These are phyloP conservation scores for Pigoraptor vietnamica DNA, from an alignment of 78 protist genomes.

Conservation along the genomic window DNA sequence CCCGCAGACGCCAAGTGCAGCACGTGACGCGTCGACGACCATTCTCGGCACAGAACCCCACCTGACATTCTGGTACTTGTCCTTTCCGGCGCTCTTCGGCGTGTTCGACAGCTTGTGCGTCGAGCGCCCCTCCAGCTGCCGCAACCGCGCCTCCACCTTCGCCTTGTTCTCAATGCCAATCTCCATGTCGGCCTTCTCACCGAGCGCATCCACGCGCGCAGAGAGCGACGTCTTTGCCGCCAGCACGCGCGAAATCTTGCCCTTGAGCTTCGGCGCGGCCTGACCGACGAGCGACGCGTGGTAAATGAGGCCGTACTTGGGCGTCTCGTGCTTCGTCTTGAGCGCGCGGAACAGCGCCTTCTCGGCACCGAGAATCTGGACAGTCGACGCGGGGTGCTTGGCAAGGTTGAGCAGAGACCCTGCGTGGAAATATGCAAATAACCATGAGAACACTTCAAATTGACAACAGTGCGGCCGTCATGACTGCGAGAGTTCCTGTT, in stretches of 20 bases:
- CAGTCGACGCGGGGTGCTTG: conserved; percentile 95
- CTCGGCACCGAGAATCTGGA: conserved; percentile 95
- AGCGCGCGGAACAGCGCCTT: conserved; percentile 93
- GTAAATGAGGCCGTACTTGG: conserved; percentile 97
- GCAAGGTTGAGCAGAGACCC: conserved; percentile 92
- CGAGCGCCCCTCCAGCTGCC: conserved; percentile 56
- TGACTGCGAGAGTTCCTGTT: no score
- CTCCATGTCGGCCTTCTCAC: conserved; percentile 63
- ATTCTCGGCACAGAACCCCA: background rate
- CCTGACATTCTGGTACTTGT: background rate
- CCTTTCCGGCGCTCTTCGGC: background rate
- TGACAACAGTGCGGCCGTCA: no score
- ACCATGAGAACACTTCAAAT: no score
- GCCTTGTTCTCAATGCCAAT: conserved; percentile 58
- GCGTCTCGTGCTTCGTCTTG: conserved; percentile 87
- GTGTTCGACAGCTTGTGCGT: background rate
- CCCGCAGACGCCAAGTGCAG: no score
- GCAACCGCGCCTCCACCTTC: conserved; percentile 70
- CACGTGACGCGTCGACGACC: background rate
- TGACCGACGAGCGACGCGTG: conserved; percentile 94
- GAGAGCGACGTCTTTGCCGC: conserved; percentile 93
- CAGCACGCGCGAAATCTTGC: conserved; percentile 91
- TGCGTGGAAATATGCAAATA: conserved; percentile 42
- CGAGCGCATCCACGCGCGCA: conserved; percentile 94
- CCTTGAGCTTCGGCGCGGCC: conserved; percentile 93